Evolutionary conservation across 306 rosid genomes (phyloP).

Genomic region (Citrullus amarus): DNA sequence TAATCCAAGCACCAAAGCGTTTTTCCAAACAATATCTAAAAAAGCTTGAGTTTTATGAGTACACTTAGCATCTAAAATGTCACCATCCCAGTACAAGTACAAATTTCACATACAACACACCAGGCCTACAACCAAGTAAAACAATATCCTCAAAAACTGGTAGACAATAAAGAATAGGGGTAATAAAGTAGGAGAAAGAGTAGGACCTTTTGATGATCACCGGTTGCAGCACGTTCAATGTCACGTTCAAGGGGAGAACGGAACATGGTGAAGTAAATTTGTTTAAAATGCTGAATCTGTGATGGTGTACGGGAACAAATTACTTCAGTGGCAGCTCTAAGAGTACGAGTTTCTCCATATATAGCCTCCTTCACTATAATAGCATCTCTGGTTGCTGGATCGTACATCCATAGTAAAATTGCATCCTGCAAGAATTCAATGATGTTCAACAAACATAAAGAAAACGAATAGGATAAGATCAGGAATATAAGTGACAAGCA

Average conservation of each 20-base stretch:
- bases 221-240: slow-evolving; percentile 40
- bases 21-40: too few relatives aligned
- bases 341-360: slow-evolving; percentile 13
- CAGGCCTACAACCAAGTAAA: not conserved
- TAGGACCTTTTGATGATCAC: slow-evolving; percentile 56
- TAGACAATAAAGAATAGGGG: not conserved
- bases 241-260: slow-evolving; percentile 41
- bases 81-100: not conserved
- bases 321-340: slow-evolving; percentile 62
- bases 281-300: slow-evolving; percentile 62
- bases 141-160: not conserved
- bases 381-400: slow-evolving; percentile 72
- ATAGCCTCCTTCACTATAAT: slow-evolving; percentile 29
- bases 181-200: not conserved
- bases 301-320: slow-evolving; percentile 68
- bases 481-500: not conserved
- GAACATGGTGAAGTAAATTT: slow-evolving; percentile 37
- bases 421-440: slow-evolving; percentile 32
- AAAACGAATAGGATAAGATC: not conserved
- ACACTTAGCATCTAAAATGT: not conserved
- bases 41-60: not conserved
- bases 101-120: not conserved
- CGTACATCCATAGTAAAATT: slow-evolving; percentile 65
- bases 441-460: not conserved
- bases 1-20: too few relatives aligned